These are phyloP conservation scores for Trametes maxima DNA, from an alignment of 768 basidiomycete genomes.

Conservation along the genomic window DNA sequence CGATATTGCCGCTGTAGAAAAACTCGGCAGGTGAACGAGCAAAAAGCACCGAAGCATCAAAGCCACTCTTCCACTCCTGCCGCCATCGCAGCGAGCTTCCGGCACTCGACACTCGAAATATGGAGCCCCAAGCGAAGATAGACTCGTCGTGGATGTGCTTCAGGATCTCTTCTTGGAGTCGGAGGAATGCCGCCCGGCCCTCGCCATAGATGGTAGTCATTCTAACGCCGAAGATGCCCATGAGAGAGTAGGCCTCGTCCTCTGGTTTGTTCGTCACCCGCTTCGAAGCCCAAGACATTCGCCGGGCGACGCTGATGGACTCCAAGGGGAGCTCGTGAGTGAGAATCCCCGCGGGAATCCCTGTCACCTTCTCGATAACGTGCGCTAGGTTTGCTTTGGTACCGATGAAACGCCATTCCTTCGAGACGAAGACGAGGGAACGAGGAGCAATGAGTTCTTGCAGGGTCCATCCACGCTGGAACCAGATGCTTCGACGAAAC, in stretches of 20 bases:
- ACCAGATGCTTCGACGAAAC: neutral
- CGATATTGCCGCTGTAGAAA: neutral
- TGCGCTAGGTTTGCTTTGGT: neutral
- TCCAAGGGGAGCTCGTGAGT: neutral
- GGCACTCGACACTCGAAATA: neutral
- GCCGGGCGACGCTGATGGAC: neutral
- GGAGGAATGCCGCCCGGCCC: neutral
- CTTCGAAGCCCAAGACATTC: conserved; percentile 1
- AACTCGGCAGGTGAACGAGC: conserved; percentile 1
- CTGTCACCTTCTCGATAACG: neutral
- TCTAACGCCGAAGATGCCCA: neutral
- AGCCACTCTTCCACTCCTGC: neutral
- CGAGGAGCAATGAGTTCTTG: neutral
- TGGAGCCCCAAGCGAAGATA: neutral
- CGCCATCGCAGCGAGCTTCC: neutral
- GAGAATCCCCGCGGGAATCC: neutral
- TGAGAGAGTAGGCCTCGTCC: conserved; percentile 2
- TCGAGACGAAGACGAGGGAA: neutral
- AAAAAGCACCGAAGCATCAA: neutral
- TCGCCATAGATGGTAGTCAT: neutral
- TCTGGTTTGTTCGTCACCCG: neutral
- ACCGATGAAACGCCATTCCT: neutral
- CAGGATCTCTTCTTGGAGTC: neutral
- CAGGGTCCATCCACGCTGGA: neutral
- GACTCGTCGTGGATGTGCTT: conserved; percentile 1